A percentile compares a stretch with the other conserved stretches of the same genome.
Conservation (phyloP, 441 rosid species). For the Populus trichocarpa region DNA sequence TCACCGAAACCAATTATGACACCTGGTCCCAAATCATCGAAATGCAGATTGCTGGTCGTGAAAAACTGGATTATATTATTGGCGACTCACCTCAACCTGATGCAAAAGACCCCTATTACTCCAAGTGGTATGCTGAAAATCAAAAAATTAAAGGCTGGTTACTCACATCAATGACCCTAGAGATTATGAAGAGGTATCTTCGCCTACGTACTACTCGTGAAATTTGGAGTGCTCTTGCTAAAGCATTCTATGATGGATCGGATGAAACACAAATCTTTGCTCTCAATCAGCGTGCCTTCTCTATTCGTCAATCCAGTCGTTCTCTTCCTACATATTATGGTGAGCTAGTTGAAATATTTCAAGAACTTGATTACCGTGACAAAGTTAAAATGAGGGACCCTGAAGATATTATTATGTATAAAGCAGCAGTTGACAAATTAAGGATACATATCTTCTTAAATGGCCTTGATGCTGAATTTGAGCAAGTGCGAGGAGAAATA, state of each 20-base stretch:
- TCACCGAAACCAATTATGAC: slow-evolving; percentile 13
- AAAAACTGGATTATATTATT: neutral
- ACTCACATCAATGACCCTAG: neutral
- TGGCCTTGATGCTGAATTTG: too few species aligned
- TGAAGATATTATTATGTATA: slow-evolving; percentile 8
- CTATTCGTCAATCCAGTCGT: neutral
- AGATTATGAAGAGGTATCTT: neutral
- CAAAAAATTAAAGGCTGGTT: slow-evolving; percentile 12
- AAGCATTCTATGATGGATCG: slow-evolving; percentile 14
- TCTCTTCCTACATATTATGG: slow-evolving; percentile 6
- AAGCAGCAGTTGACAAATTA: neutral
- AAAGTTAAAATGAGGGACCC: slow-evolving; percentile 1
- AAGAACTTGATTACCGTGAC: slow-evolving; percentile 6
- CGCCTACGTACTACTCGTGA: neutral
- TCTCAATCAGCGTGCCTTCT: neutral
- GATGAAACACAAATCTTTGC: neutral
- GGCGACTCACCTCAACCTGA: neutral
- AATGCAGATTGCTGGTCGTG: slow-evolving; percentile 4
- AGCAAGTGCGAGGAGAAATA: too few species aligned
- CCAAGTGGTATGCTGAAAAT: neutral
- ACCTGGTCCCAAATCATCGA: slow-evolving; percentile 16
- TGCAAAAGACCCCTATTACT: neutral
- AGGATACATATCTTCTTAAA: too few species aligned
- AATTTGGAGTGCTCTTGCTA: slow-evolving; percentile 7
- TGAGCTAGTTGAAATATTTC: slow-evolving; percentile 9